A percentile compares a stretch with the other conserved stretches of the same genome.
Conservation (phyloP, 192 early-diverging fungal genomes). For the Diversispora epigaea region DNA sequence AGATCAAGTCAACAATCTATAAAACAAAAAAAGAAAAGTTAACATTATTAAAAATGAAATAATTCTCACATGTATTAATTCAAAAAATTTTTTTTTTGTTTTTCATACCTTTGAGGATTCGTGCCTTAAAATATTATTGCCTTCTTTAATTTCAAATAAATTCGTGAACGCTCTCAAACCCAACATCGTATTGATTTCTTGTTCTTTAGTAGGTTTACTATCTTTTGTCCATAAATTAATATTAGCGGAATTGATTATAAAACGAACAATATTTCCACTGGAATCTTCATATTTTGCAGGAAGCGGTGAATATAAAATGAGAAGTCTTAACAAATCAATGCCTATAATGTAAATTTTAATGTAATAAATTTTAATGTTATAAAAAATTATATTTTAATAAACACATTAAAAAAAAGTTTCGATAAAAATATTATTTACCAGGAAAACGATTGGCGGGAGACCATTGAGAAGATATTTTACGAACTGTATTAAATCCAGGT, state of each 20-base stretch:
- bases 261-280: conserved; percentile 1
- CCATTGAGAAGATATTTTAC: conserved; percentile 65
- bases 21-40: background rate
- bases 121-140: background rate
- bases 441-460: conserved; percentile 72
- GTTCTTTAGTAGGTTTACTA: conserved; percentile 1
- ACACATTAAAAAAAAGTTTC: background rate
- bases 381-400: background rate
- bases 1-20: conserved; percentile 29
- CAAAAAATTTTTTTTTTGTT: background rate
- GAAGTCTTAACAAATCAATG: conserved; percentile 80
- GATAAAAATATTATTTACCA: conserved; percentile 33
- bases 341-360: conserved; percentile 36
- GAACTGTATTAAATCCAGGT: conserved; percentile 44
- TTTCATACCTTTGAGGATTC: conserved; percentile 8
- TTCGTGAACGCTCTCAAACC: conserved; percentile 20
- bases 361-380: background rate
- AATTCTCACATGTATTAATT: background rate
- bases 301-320: conserved; percentile 52
- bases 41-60: background rate
- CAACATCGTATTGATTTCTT: conserved; percentile 28
- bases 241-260: background rate
- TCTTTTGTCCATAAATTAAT: background rate
- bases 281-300: conserved; percentile 37
- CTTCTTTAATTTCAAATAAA: conserved; percentile 19